A percentile compares a stretch with the other conserved stretches of the same genome.
phyloP scores from a whole-genome alignment of 768 basidiomycete genomes.

The Fomitopsis serialis region DNA sequence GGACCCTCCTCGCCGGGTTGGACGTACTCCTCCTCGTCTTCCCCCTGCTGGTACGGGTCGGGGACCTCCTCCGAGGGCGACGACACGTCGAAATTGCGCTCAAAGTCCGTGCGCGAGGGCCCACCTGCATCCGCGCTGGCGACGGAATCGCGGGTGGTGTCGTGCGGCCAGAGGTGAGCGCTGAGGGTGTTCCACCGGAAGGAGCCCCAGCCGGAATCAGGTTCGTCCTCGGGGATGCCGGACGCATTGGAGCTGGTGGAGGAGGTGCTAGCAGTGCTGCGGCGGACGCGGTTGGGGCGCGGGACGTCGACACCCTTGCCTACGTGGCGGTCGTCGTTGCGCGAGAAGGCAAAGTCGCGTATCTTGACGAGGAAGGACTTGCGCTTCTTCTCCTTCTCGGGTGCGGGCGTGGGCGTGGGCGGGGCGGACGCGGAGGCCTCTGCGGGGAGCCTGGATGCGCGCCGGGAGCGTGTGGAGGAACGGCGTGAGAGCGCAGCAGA shows the following conservation, averaged over 20 bases:
- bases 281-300: conserved; percentile 29
- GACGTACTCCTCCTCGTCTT: conserved; percentile 21
- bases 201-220: conserved; percentile 28
- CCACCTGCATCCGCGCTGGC: conserved; percentile 12
- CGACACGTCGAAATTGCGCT: conserved; percentile 37
- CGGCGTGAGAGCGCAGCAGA: conserved; percentile 28
- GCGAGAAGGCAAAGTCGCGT: conserved; percentile 44
- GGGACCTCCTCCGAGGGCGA: conserved; percentile 23
- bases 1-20: conserved; percentile 26
- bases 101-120: conserved; percentile 41
- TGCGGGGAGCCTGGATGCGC: conserved; percentile 33
- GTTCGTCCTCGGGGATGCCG: conserved; percentile 20
- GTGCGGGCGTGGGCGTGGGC: conserved; percentile 6
- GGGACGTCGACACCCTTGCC: conserved; percentile 38
- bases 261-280: conserved; percentile 21
- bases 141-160: conserved; percentile 16
- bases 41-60: conserved; percentile 19
- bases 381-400: conserved; percentile 10
- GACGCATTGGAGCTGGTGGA: conserved; percentile 16
- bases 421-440: conserved; percentile 21
- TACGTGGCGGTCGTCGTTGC: conserved; percentile 37
- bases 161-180: conserved; percentile 33
- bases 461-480: conserved; percentile 28
- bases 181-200: conserved; percentile 37
- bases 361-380: conserved; percentile 32